Percentiles rank a stretch among this genome's conserved stretches.
Conservation (phyloP, 768 basidiomycete species). For the Pleurotus giganteus region DNA sequence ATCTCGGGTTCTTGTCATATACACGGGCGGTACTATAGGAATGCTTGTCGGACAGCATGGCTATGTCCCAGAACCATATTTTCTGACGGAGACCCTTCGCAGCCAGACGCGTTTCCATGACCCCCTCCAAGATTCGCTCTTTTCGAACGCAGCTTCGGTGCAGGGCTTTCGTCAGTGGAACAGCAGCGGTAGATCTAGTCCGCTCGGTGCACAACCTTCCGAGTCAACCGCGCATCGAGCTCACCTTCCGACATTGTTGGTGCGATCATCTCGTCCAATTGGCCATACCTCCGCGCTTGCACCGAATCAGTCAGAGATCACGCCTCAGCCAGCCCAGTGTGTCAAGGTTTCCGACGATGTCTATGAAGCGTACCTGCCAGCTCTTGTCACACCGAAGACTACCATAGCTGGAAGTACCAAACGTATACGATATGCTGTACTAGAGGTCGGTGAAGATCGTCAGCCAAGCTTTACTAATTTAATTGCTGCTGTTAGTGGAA, state of each 20-base stretch:
- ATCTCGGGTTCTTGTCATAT: slow-evolving; percentile 81
- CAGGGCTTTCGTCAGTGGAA: slow-evolving; percentile 81
- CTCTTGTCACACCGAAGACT: slow-evolving; percentile 76
- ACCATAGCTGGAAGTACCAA: slow-evolving; percentile 54
- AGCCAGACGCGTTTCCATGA: slow-evolving; percentile 91
- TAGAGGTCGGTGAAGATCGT: slow-evolving; percentile 54
- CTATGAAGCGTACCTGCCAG: slow-evolving; percentile 73
- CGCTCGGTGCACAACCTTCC: slow-evolving; percentile 21
- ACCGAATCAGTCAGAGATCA: slow-evolving; percentile 21
- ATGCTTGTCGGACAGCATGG: slow-evolving; percentile 79
- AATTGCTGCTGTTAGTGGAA: slow-evolving; percentile 60
- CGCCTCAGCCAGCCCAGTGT: slow-evolving; percentile 37
- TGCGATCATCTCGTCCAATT: slow-evolving; percentile 72
- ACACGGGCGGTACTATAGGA: slow-evolving; percentile 90
- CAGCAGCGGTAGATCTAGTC: slow-evolving; percentile 56
- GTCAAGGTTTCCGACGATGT: slow-evolving; percentile 56
- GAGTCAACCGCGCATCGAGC: slow-evolving; percentile 12
- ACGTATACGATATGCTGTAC: slow-evolving; percentile 80
- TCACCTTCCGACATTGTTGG: slow-evolving; percentile 44
- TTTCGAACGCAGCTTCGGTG: slow-evolving; percentile 76
- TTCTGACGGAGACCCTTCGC: slow-evolving; percentile 79
- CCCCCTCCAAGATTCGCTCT: slow-evolving; percentile 82
- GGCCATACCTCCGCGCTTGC: slow-evolving; percentile 39
- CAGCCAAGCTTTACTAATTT: slow-evolving; percentile 1
- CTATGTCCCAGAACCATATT: slow-evolving; percentile 85